Conservation (phyloP, 176 grass and related monocot genomes). For the Sorghum bicolor region Sorghum_bicolor_NCBIv3 NC_012876.2:58592001-58592500, state of each 20-base stretch:
- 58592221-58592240: neutral
- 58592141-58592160: neutral
- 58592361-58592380: conserved; percentile 10
- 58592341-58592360: conserved; percentile 47
- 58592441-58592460: conserved; percentile 22
- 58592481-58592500: conserved; percentile 26
- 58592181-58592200: neutral
- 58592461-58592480: conserved; percentile 49
- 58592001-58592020: neutral
- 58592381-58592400: neutral
- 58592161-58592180: no score
- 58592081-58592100: neutral
- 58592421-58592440: conserved; percentile 18
- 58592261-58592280: neutral
- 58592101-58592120: neutral
- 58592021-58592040: neutral
- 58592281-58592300: neutral
- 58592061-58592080: neutral
- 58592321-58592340: neutral
- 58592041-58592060: neutral
- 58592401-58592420: conserved; percentile 50
- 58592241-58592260: neutral
- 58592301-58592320: neutral
- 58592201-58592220: neutral
- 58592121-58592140: neutral